Conservation (phyloP, 345 rosid species). For the Lepidium aucheri region DNA sequence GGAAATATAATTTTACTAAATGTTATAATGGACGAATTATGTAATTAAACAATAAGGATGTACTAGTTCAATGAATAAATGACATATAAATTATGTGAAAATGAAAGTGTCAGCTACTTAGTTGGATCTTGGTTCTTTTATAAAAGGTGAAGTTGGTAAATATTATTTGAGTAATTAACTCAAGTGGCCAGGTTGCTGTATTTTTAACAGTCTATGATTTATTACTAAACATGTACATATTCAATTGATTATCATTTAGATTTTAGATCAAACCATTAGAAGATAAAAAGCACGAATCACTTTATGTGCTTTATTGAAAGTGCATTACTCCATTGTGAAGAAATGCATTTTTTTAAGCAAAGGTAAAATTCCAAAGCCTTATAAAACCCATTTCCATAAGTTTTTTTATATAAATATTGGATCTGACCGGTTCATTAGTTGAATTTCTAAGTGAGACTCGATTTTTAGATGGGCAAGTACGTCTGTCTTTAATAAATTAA, state of each 20-base stretch:
- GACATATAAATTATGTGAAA: not conserved
- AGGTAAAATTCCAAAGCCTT: no score
- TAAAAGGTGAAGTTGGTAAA: not conserved
- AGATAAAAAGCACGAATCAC: slow-evolving; percentile 9
- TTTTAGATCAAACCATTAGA: no score
- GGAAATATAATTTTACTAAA: no score
- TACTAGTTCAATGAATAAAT: no score
- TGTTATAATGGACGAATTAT: no score
- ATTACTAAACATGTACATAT: slow-evolving; percentile 6
- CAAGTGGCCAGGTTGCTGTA: slow-evolving; percentile 22
- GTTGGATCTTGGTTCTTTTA: slow-evolving; percentile 4
- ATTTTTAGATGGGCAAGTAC: no score
- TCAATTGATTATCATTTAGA: not conserved
- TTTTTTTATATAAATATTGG: no score
- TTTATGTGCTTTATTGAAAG: not conserved
- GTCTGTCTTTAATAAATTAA: no score
- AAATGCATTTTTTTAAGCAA: not conserved
- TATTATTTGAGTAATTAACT: slow-evolving; percentile 1
- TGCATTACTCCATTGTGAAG: not conserved
- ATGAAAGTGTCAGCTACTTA: slow-evolving; percentile 16
- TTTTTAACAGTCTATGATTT: not conserved
- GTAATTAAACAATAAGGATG: no score
- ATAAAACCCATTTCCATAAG: no score
- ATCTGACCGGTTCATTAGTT: no score
- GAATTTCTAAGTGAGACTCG: no score